Evolutionary conservation across 345 rosid genomes (phyloP).

Genomic region (Tarenaya hassleriana): DNA sequence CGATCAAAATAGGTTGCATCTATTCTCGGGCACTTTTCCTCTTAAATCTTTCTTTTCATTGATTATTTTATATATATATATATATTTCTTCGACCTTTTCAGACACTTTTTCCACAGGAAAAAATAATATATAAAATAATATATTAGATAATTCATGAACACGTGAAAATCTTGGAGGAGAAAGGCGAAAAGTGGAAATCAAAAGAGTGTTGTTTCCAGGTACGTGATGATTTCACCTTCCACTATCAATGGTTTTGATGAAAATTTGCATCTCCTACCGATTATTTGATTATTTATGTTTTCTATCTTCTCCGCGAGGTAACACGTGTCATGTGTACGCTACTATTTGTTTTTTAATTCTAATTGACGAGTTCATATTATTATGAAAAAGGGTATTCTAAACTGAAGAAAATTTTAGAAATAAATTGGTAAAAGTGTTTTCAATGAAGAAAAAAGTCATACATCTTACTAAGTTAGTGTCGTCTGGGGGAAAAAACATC

Average conservation of each 20-base stretch:
- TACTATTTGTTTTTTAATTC: too few relatives aligned
- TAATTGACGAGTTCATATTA: too few relatives aligned
- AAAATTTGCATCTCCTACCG: constrained; percentile 15
- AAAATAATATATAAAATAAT: background rate
- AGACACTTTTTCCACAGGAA: constrained; percentile 4
- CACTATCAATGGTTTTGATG: constrained; percentile 29
- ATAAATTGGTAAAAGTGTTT: too few relatives aligned
- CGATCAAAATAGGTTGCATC: constrained; percentile 17
- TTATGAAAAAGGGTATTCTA: too few relatives aligned
- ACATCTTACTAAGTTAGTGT: too few relatives aligned
- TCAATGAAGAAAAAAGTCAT: too few relatives aligned
- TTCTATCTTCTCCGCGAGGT: background rate
- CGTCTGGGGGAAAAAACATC: too few relatives aligned
- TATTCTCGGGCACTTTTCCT: constrained; percentile 17
- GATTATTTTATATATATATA: constrained; percentile 8
- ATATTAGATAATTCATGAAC: too few relatives aligned
- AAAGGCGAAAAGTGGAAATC: constrained; percentile 11
- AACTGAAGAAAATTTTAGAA: too few relatives aligned
- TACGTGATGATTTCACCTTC: constrained; percentile 23
- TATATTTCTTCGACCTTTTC: background rate
- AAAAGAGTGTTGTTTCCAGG: constrained; percentile 26
- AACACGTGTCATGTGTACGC: constrained; percentile 1
- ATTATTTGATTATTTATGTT: background rate
- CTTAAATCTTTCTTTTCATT: too few relatives aligned
- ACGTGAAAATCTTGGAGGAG: constrained; percentile 16